Base-by-base conservation (phyloP, 1,284 basidiomycete species). In the Puccinia hordei region DNA sequence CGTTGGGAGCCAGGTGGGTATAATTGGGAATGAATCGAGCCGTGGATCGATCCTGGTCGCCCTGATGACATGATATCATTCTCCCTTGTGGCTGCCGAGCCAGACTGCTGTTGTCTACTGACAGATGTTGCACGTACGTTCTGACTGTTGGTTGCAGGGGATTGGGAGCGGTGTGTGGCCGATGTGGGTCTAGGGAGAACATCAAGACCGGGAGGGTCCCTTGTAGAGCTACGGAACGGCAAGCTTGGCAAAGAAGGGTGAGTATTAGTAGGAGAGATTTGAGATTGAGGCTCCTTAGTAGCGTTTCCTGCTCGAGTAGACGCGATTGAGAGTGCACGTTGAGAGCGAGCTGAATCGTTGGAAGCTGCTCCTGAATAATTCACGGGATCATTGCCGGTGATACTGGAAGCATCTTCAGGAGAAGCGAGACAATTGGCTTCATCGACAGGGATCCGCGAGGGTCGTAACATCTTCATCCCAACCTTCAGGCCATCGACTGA, bases 401-500 rank as follows among this genome's bases (percentile, higher is more conserved):
- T 22, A 19, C 61, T 51, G 4, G 68, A 71, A 15, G 27, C 27
- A n/a, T 71, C 44, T 30, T 71, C 68, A 2, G 69, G 30, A 0
- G 71, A 73, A 6, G 33, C 35, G 4, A 57, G 30, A 12, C 35
- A 41, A 38, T 55, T 51, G 44, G 71, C 49, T 55, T 73, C 53
- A 73, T 73, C 53, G 33, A 24, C 53, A 12, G 71, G 71, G 15
- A 57, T 57, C 19, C 71, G 49, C 5, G 71, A 73, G 30, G 71
- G 71, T 57, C 46, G 55, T 13, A 55, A 17, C 8, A 57, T 30
- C 3, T 22, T 46, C 6, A 69, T 69, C 12, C 72, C 57, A 22
- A 27, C 73, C 49, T 65, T 75, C 2, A 73, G 71, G 17, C 49
- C 51, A 38, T 73, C 51, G 24, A 73, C 71, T 73, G 22, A 24